Evolutionary conservation across 257 asterid genomes (phyloP).

Genomic region (Cynanchum wilfordii): DNA sequence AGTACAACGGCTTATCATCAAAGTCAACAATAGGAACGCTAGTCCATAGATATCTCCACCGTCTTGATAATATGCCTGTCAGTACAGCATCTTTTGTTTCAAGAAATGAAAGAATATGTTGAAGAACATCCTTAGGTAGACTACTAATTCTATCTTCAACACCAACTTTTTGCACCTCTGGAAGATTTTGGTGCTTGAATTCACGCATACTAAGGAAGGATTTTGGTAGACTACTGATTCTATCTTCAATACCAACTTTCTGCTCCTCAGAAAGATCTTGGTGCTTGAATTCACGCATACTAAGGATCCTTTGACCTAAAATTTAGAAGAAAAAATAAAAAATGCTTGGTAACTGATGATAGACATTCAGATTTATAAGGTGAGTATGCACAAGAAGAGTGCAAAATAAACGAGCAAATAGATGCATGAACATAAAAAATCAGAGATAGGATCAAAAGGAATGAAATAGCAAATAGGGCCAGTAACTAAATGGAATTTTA

Average conservation of each 20-base stretch:
- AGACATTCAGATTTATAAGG: slow-evolving; percentile 23
- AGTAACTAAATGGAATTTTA: slow-evolving; percentile 21
- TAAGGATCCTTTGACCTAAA: slow-evolving; percentile 10
- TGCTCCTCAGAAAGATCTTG: slow-evolving; percentile 16
- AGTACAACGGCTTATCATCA: slow-evolving; percentile 45
- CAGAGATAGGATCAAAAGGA: not conserved
- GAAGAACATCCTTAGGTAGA: slow-evolving; percentile 47
- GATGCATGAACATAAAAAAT: not conserved
- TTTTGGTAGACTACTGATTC: slow-evolving; percentile 40
- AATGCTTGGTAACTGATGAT: not conserved
- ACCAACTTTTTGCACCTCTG: slow-evolving; percentile 15
- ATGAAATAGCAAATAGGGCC: slow-evolving; percentile 33
- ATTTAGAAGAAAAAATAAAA: not conserved
- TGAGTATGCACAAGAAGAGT: not conserved
- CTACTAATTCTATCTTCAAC: slow-evolving; percentile 37
- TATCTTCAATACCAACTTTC: slow-evolving; percentile 25
- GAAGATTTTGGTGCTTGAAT: slow-evolving; percentile 17
- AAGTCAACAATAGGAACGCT: slow-evolving; percentile 36
- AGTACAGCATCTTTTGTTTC: slow-evolving; percentile 48
- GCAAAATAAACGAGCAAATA: not conserved
- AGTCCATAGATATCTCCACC: slow-evolving; percentile 54
- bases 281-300: slow-evolving; percentile 22
- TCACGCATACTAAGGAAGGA: no score
- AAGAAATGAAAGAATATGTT: slow-evolving; percentile 46
- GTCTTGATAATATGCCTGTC: slow-evolving; percentile 40